Conservation (phyloP, 2,329 filamentous ascomycete species). For the Dactylellina parvicollis region DNA sequence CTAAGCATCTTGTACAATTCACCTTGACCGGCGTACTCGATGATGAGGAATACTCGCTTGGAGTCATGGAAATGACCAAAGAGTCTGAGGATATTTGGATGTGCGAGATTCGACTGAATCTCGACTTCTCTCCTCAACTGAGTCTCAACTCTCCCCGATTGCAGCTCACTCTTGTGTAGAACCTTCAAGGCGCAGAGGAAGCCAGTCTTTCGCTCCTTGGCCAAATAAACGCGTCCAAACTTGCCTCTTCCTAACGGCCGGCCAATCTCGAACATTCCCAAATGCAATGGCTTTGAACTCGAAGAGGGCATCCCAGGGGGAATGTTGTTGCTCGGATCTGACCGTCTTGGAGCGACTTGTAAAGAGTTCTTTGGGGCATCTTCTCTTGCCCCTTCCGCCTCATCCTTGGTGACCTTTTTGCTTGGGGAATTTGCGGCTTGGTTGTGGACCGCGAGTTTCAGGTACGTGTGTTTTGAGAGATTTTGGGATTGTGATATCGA, state of each 20-base stretch:
- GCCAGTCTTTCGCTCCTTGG: constrained; percentile 78
- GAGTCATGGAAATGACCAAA: constrained; percentile 90
- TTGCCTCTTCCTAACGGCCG: constrained; percentile 87
- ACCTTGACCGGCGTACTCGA: constrained; percentile 85
- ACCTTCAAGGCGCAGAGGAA: constrained; percentile 90
- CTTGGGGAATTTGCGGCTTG: constrained; percentile 54
- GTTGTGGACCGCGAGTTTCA: constrained; percentile 59
- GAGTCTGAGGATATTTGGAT: constrained; percentile 84
- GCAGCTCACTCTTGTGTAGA: constrained; percentile 82
- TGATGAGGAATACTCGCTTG: constrained; percentile 85
- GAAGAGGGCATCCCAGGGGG: constrained; percentile 48
- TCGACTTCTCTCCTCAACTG: constrained; percentile 88
- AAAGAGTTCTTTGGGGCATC: constrained; percentile 50
- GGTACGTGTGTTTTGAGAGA: constrained; percentile 56
- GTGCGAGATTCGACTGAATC: constrained; percentile 85
- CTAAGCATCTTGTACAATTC: constrained; percentile 89
- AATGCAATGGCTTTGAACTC: constrained; percentile 72
- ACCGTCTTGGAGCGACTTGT: constrained; percentile 46
- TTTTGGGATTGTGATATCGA: constrained; percentile 55
- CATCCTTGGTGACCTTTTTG: constrained; percentile 35
- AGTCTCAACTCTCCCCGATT: constrained; percentile 83
- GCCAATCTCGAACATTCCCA: constrained; percentile 94
- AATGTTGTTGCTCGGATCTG: constrained; percentile 51
- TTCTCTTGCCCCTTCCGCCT: constrained; percentile 13
- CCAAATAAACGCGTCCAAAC: constrained; percentile 86